Evolutionary conservation across 2,329 filamentous ascomycete species (phyloP), one percentile per base, ranked within the genome.

Genomic region (Calcarisporium arbuscula): DNA sequence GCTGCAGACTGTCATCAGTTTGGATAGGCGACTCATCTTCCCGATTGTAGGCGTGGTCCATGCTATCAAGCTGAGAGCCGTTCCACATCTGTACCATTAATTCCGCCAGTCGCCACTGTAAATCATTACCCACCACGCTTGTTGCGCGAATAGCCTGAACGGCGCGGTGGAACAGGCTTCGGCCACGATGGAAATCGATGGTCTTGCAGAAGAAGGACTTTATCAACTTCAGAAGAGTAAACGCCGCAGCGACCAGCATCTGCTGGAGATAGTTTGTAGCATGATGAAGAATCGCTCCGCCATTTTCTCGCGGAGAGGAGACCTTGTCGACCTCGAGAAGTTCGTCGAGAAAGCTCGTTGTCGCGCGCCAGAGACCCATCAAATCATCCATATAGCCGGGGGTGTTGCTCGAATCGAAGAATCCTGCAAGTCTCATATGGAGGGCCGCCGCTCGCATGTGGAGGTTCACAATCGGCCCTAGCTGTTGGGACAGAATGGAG

Each of bases 81-180:
- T 87, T 85, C 83, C 84, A 92, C 57, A 92, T 82, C 60, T 90
- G 85, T 6, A 85, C 84, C 68, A 90, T 82, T n/a, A 92, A 72
- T 61, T 90, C 85, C 3, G 84, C 83, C 40, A 90, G 68, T 20
- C 85, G 75, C 68, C 83, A 85, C 35, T 85, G 79, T 9, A 92
- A 69, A 51, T 92, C 85, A 49, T 90, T 90, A 41, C 80, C 74
- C 28, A 80, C 74, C 14, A 89, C 80, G 44, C 82, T 87, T 30
- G 85, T 83, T 33, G 74, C 72, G 21, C 85, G 72, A 31, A 90
- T 79, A 5, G 78, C 77, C 28, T 71, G 68, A 34, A 90, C 80
- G 2, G 83, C 82, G 28, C 74, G 70, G 45, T 85, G 74, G 51
- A 90, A 88, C 9, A 86, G 71, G 5, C 68, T 71, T 17, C 81